A percentile compares a stretch with the other conserved stretches of the same genome.
Conservation (phyloP, 2,329 filamentous ascomycete genomes). For the Ophiognomonia clavigignenti-juglandacearum region DNA sequence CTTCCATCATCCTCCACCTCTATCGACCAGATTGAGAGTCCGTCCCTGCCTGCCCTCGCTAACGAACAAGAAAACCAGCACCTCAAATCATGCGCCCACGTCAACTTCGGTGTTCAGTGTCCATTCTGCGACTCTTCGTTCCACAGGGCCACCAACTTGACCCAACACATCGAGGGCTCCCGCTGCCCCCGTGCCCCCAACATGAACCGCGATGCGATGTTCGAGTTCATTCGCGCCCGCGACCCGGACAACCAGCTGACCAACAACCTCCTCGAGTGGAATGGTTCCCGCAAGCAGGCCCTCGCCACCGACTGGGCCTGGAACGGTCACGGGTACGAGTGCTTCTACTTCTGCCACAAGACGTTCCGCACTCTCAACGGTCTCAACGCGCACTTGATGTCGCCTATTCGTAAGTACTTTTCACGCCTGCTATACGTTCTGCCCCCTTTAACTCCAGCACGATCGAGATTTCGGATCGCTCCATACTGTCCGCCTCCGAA, state of each 20-base stretch:
- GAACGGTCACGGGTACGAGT: slow-evolving; percentile 35
- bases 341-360: slow-evolving; percentile 46
- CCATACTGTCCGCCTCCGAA: no score
- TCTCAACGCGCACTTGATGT: slow-evolving; percentile 51
- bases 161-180: slow-evolving; percentile 53
- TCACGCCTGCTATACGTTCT: neutral
- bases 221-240: slow-evolving; percentile 35
- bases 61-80: slow-evolving; percentile 36
- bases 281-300: slow-evolving; percentile 28
- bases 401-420: slow-evolving; percentile 39
- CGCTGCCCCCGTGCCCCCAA: slow-evolving; percentile 39
- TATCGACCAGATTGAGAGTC: no score
- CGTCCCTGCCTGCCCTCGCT: no score
- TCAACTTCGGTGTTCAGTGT: slow-evolving; percentile 30
- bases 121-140: slow-evolving; percentile 58
- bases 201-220: slow-evolving; percentile 45
- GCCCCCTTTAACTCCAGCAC: slow-evolving; percentile 33
- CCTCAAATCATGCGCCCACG: slow-evolving; percentile 46
- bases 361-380: slow-evolving; percentile 29
- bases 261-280: slow-evolving; percentile 45
- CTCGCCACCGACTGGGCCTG: slow-evolving; percentile 42
- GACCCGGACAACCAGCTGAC: slow-evolving; percentile 47
- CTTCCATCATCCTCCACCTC: neutral
- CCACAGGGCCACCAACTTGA: slow-evolving; percentile 41
- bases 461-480: no score